A percentile compares a stretch with the other conserved stretches of the same genome.
Evolutionary conservation across 2,329 filamentous ascomycete species (phyloP).

Genomic region (Ophiosphaerella korrae): DNA sequence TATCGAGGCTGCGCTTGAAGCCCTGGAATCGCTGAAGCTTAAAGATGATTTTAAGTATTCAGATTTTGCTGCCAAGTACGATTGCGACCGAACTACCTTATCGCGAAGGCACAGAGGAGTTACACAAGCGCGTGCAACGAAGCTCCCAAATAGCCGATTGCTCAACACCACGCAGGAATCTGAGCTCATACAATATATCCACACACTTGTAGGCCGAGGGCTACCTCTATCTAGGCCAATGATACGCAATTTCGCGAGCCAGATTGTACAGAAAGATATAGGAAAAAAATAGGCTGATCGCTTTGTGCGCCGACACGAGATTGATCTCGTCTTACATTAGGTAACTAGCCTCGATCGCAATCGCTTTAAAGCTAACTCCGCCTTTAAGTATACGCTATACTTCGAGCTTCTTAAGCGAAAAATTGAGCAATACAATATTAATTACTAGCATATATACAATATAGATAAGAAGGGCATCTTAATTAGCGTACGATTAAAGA

Average conservation of each 20-base stretch:
- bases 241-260: conserved; percentile 16
- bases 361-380: conserved; percentile 21
- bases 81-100: neutral
- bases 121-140: neutral
- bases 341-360: conserved; percentile 16
- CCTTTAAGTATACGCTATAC: conserved; percentile 17
- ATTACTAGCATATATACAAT: too few relatives aligned
- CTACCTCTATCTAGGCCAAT: conserved; percentile 20
- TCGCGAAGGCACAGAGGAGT: neutral
- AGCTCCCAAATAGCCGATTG: neutral
- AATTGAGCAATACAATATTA: conserved; percentile 7
- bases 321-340: conserved; percentile 18
- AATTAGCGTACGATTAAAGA: conserved; percentile 1
- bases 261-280: conserved; percentile 11
- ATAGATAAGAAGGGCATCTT: conserved; percentile 13
- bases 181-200: conserved; percentile 22
- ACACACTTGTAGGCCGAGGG: conserved; percentile 8
- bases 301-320: conserved; percentile 10
- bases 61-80: neutral
- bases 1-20: neutral
- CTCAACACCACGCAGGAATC: conserved; percentile 9
- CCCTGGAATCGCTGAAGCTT: neutral
- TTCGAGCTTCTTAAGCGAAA: conserved; percentile 15
- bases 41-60: neutral
- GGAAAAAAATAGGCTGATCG: conserved; percentile 18